phyloP scores from a whole-genome alignment of 148 eudicot genomes.

The Amaranthus cruentus region DNA sequence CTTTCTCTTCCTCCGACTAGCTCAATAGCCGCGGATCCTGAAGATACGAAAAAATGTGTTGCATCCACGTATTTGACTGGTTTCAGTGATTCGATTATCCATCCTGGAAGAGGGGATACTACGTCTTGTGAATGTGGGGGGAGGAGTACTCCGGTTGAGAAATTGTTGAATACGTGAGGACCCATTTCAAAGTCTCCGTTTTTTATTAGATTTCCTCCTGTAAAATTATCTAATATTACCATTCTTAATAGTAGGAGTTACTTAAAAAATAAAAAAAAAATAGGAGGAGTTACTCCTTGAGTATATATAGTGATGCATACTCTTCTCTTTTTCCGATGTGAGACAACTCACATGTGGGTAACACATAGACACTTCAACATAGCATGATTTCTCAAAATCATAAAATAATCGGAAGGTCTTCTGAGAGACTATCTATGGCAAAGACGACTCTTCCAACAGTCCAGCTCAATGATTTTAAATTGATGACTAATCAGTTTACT shows the following conservation, averaged over 20 bases:
- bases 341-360: too few relatives aligned
- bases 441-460: too few relatives aligned
- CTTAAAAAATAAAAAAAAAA: background rate
- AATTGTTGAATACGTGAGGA: slow-evolving; percentile 64
- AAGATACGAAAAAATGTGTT: slow-evolving; percentile 58
- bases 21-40: slow-evolving; percentile 52
- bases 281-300: too few relatives aligned
- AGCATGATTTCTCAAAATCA: too few relatives aligned
- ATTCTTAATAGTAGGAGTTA: too few relatives aligned
- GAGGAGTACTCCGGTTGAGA: slow-evolving; percentile 69
- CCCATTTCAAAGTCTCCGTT: slow-evolving; percentile 74
- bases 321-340: too few relatives aligned
- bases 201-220: slow-evolving; percentile 57
- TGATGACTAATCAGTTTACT: too few relatives aligned
- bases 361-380: too few relatives aligned
- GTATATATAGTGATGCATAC: too few relatives aligned
- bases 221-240: background rate
- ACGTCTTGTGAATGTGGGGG: slow-evolving; percentile 52
- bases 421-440: too few relatives aligned
- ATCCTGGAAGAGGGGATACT: slow-evolving; percentile 53
- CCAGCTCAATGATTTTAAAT: too few relatives aligned
- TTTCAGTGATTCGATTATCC: slow-evolving; percentile 75
- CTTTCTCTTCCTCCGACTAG: slow-evolving; percentile 69
- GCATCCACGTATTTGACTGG: slow-evolving; percentile 78
- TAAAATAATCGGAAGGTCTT: too few relatives aligned